Evolutionary conservation across 1,139 yeast species (phyloP).

Genomic region (Lodderomyces jiufengensis): DNA sequence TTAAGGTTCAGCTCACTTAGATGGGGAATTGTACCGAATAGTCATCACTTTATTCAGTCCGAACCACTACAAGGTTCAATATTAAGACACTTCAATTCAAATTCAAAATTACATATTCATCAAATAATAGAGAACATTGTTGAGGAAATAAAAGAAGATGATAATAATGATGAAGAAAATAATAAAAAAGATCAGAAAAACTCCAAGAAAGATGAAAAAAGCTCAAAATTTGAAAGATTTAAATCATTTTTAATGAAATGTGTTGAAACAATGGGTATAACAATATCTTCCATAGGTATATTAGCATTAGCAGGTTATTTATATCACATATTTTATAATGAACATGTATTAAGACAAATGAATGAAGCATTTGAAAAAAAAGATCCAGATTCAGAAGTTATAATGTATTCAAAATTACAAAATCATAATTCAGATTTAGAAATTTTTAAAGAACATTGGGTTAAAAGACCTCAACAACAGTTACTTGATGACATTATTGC

Average conservation of each 20-base stretch:
- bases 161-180: slow-evolving; percentile 8
- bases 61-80: slow-evolving; percentile 3
- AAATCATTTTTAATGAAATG: slow-evolving; percentile 45
- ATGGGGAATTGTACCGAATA: too few species aligned
- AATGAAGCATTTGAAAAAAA: slow-evolving; percentile 64
- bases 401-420: slow-evolving; percentile 36
- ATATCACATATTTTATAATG: slow-evolving; percentile 62
- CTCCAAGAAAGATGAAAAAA: slow-evolving; percentile 11
- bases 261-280: slow-evolving; percentile 70
- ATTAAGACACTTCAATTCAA: neutral
- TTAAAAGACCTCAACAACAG: slow-evolving; percentile 66
- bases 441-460: slow-evolving; percentile 42
- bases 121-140: slow-evolving; percentile 20
- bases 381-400: slow-evolving; percentile 61
- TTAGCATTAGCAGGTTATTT: slow-evolving; percentile 69
- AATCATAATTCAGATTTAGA: too few species aligned
- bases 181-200: slow-evolving; percentile 11
- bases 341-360: slow-evolving; percentile 63
- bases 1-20: too few species aligned
- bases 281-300: slow-evolving; percentile 68
- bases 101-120: slow-evolving; percentile 7
- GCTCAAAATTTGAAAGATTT: slow-evolving; percentile 14
- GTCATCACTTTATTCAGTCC: neutral
- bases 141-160: slow-evolving; percentile 16
- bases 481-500: slow-evolving; percentile 61